Percentiles rank a stretch among this genome's conserved stretches.
phyloP scores from a whole-genome alignment of 1,284 basidiomycete species.

The Macrocystidia cucumis region DNA sequence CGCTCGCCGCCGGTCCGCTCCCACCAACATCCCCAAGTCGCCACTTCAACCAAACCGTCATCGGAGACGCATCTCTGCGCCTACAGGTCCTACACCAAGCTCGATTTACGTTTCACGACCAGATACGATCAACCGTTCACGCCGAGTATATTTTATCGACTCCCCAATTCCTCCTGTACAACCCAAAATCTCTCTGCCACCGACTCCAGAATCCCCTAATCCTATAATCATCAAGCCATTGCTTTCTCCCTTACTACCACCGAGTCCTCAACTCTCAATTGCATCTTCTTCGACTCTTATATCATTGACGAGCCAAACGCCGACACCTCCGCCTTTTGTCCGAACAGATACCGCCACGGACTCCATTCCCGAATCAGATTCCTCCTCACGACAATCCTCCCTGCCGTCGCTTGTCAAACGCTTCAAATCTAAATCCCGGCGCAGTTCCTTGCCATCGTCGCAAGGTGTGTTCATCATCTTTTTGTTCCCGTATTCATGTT shows the following conservation, averaged over 20 bases:
- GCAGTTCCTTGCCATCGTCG: constrained; percentile 2
- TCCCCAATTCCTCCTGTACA: constrained; percentile 9
- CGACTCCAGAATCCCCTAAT: not conserved
- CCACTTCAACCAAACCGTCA: constrained; percentile 4
- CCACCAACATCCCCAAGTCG: constrained; percentile 3
- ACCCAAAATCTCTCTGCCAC: constrained; percentile 13
- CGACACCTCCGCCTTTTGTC: constrained; percentile 1
- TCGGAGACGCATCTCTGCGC: constrained; percentile 12
- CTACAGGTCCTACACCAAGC: constrained; percentile 10
- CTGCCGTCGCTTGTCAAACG: constrained; percentile 10
- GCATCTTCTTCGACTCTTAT: constrained; percentile 8
- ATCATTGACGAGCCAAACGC: constrained; percentile 8
- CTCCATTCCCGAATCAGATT: constrained; percentile 17
- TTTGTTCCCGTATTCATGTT: too few relatives aligned
- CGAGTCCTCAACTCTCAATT: constrained; percentile 6
- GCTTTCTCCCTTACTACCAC: not conserved
- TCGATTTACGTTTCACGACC: constrained; percentile 12
- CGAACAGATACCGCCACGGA: constrained; percentile 9
- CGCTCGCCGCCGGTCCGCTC: constrained; percentile 10
- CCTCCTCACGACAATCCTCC: constrained; percentile 16
- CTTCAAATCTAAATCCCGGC: constrained; percentile 11
- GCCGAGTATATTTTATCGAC: constrained; percentile 25
- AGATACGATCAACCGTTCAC: constrained; percentile 9
- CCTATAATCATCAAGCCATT: not conserved
- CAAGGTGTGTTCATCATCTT: constrained; percentile 1